Percentiles rank a stretch among this genome's conserved stretches.
Conservation (phyloP, 306 rosid species). For the Lupinus albus region DNA sequence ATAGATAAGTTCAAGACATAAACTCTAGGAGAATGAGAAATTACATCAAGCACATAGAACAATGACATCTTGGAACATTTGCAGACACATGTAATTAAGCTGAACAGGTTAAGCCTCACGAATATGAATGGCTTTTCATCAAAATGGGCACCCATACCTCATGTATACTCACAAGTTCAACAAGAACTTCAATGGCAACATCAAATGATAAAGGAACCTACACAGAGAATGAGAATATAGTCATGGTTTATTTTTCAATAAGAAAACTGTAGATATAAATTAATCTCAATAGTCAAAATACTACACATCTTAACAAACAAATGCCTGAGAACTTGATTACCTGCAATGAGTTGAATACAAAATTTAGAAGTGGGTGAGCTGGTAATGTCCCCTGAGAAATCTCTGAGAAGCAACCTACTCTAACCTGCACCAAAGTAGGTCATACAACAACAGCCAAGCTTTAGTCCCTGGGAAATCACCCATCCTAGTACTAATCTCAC, state of each 20-base stretch:
- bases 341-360: conserved; percentile 85
- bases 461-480: no score
- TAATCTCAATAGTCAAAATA: conserved; percentile 27
- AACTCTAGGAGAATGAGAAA: conserved; percentile 36
- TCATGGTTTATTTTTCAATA: not conserved
- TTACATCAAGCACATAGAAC: conserved; percentile 24
- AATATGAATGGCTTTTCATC: conserved; percentile 20
- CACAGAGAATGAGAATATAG: conserved; percentile 42
- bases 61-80: conserved; percentile 25
- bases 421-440: conserved; percentile 63
- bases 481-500: not conserved
- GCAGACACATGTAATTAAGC: conserved; percentile 23
- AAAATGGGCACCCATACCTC: conserved; percentile 68
- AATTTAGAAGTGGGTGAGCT: conserved; percentile 81
- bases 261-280: conserved; percentile 28
- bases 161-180: conserved; percentile 83
- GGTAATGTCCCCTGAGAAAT: conserved; percentile 77
- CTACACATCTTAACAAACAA: conserved; percentile 30
- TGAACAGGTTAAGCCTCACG: conserved; percentile 14
- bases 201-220: conserved; percentile 80
- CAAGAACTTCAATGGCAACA: conserved; percentile 92
- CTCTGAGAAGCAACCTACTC: conserved; percentile 95
- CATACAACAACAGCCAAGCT: no score
- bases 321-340: conserved; percentile 46
- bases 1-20: conserved; percentile 17